Base-by-base conservation (phyloP, 2,329 filamentous ascomycete species). In the Arachnomyces sp. region DNA sequence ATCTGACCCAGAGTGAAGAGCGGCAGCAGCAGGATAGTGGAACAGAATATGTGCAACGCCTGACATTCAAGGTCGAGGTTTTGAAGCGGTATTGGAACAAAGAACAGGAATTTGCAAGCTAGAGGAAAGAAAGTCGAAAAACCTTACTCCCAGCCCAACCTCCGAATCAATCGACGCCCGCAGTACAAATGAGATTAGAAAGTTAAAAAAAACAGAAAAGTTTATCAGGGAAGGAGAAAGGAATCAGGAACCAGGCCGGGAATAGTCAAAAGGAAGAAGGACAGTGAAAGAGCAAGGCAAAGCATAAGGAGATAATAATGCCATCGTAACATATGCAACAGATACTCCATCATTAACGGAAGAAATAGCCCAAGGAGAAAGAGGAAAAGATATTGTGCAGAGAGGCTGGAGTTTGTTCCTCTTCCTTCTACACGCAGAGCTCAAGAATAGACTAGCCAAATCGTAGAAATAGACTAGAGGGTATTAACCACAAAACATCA, bases 251-350 rank as follows among this genome's bases (percentile, higher is more conserved):
- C 44, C 44, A 55, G 48, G 52, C 50, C 47, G 28, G 7, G 28
- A 35, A 36, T 17, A 45, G 46, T 36, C 25, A 34, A 50, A 55
- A 58, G 55, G 59, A 53, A 52, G 44, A 51, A 43, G 56, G 57
- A 55, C 46, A 55, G 50, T 45, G 35, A 51, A 45, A 54, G 51
- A 55, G 55, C 52, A 54, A 61, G 58, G 51, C 61, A 61, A 60
- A 56, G n/a, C 58, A 60, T 62, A 16, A 31, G 11, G 28, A 28
- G 43, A 43, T 48, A 54, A 54, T 47, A 54, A 59, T 61, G 61
- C 59, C 58, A 58, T 60, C 56, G 59, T 60, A 62, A 61, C 56
- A 55, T 54, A 62, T 63, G 52, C 50, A 60, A 59, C 39, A 42
- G 31, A 42, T 46, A 31, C 41, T 47, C 42, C 42, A 37, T 45